Evolutionary conservation across 2,329 filamentous ascomycete genomes (phyloP).

Genomic region (Arthrobotrys conoides): DNA sequence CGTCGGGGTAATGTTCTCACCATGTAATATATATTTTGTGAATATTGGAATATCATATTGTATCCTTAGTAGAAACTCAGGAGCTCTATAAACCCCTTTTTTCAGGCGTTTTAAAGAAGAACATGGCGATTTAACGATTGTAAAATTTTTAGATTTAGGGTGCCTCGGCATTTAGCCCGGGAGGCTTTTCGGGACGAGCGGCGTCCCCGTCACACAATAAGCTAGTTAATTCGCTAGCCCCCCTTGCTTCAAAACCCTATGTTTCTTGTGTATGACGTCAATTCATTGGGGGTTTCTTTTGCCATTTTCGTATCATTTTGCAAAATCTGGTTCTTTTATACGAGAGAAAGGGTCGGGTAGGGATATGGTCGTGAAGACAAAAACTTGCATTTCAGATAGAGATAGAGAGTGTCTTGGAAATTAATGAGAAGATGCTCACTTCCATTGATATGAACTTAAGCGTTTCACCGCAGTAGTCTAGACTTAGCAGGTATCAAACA

Average conservation of each 20-base stretch:
- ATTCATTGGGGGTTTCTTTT: not conserved
- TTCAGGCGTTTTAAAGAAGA: not conserved
- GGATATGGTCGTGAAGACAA: too few relatives aligned
- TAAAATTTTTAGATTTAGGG: not conserved
- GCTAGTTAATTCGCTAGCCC: too few relatives aligned
- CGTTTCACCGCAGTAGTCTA: not conserved
- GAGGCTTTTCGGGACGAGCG: conserved; percentile 2
- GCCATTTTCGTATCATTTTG: not conserved
- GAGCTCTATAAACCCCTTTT: not conserved
- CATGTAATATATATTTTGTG: not conserved
- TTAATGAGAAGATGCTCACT: not conserved
- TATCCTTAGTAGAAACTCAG: not conserved
- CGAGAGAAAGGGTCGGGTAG: too few relatives aligned
- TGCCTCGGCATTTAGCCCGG: not conserved
- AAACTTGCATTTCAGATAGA: too few relatives aligned
- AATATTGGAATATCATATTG: not conserved
- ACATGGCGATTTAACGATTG: not conserved
- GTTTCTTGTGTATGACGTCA: not conserved
- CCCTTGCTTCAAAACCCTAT: not conserved
- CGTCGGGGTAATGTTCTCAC: conserved; percentile 2
- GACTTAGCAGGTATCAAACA: not conserved
- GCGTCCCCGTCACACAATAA: not conserved
- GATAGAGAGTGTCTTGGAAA: not conserved
- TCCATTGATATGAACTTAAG: too few relatives aligned
- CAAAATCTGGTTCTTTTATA: not conserved